Evolutionary conservation across 257 asterid species (phyloP).

Genomic region (Solanum verrucosum): DNA sequence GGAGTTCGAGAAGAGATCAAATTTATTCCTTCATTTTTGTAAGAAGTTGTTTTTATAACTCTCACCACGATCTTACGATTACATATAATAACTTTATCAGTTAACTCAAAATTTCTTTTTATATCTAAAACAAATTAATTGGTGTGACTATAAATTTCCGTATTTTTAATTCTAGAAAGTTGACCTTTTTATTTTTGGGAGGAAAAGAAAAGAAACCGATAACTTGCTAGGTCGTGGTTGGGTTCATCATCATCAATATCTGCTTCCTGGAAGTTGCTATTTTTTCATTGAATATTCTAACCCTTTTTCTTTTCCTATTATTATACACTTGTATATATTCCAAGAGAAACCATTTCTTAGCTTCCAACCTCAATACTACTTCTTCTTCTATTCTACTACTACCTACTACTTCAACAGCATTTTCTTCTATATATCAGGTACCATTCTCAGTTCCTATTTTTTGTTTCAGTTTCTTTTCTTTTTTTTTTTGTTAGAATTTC

Average conservation of each 20-base stretch:
- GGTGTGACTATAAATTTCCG: neutral
- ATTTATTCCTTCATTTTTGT: too few species aligned
- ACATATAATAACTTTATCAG: too few species aligned
- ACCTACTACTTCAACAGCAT: neutral
- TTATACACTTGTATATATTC: neutral
- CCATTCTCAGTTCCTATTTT: neutral
- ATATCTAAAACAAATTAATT: too few species aligned
- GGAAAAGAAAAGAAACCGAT: neutral
- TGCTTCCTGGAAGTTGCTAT: neutral
- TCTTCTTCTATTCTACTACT: neutral
- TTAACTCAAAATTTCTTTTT: too few species aligned
- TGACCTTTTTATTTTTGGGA: neutral
- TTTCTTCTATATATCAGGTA: neutral
- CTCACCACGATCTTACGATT: too few species aligned
- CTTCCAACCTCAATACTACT: neutral
- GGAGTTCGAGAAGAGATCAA: too few species aligned
- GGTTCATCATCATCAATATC: neutral
- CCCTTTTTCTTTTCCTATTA: neutral
- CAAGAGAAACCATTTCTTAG: neutral
- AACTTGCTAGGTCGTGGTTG: neutral
- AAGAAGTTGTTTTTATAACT: too few species aligned
- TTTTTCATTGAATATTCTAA: neutral
- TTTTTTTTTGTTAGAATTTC: neutral
- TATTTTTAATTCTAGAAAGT: neutral
- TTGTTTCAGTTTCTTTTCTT: neutral